Conservation (phyloP, 2,329 filamentous ascomycete genomes). For the Talaromyces verruculosus region DNA sequence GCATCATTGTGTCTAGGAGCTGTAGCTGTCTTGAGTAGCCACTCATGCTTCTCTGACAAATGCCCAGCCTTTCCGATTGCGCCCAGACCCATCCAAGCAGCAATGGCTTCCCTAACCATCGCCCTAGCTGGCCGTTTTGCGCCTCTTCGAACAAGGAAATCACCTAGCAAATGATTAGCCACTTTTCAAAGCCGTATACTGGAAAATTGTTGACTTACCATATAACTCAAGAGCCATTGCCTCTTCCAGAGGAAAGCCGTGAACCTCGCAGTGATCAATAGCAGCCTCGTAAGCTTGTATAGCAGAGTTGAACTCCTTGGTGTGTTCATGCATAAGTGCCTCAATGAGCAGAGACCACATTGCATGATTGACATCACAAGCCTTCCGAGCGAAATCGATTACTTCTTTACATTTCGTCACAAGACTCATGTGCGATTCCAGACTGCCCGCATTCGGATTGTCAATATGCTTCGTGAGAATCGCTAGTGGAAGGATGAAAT, state of each 20-base stretch:
- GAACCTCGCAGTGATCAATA: constrained; percentile 60
- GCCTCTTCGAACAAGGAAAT: constrained; percentile 58
- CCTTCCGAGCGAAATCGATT: constrained; percentile 53
- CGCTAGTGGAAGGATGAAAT: constrained; percentile 49
- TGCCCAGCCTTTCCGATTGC: constrained; percentile 61
- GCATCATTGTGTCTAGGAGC: constrained; percentile 54
- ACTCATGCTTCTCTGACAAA: constrained; percentile 59
- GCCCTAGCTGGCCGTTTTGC: constrained; percentile 59
- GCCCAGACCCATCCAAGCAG: constrained; percentile 59
- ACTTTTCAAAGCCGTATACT: not conserved
- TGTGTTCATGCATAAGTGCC: constrained; percentile 55
- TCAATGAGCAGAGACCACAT: constrained; percentile 58
- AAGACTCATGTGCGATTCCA: constrained; percentile 49
- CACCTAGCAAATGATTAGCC: constrained; percentile 31
- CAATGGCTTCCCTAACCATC: constrained; percentile 58
- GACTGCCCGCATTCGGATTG: constrained; percentile 44
- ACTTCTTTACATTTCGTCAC: constrained; percentile 52
- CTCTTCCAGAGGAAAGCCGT: constrained; percentile 60
- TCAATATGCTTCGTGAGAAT: constrained; percentile 46
- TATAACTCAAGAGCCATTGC: constrained; percentile 62
- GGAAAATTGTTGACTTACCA: constrained; percentile 33
- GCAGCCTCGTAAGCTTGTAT: constrained; percentile 50
- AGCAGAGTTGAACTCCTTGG: constrained; percentile 45
- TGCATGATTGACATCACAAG: constrained; percentile 61
- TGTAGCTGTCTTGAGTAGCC: constrained; percentile 57